Conservation (phyloP, 345 rosid genomes). For the Erysimum cheiranthoides region DNA sequence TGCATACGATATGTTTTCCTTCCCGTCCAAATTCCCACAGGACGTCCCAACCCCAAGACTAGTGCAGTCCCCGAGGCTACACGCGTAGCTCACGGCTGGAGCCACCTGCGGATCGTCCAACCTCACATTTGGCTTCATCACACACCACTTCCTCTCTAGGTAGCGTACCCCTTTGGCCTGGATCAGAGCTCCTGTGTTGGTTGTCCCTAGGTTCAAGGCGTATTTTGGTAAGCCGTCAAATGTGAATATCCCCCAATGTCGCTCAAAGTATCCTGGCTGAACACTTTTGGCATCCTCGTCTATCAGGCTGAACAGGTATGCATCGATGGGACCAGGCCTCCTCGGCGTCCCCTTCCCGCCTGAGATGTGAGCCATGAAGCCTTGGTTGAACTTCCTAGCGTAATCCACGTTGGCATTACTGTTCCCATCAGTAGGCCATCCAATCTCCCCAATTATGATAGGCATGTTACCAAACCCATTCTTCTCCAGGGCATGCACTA, state of each 20-base stretch:
- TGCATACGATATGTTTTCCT: slow-evolving; percentile 80
- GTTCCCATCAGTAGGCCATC: slow-evolving; percentile 98
- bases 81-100: slow-evolving; percentile 78
- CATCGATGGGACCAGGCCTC: slow-evolving; percentile 75
- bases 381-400: slow-evolving; percentile 90
- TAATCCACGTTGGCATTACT: slow-evolving; percentile 67
- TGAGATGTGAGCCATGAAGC: slow-evolving; percentile 69
- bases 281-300: slow-evolving; percentile 90
- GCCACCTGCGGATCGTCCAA: slow-evolving; percentile 73
- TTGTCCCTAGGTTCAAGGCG: slow-evolving; percentile 77
- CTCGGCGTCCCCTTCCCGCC: slow-evolving; percentile 88
- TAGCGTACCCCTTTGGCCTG: slow-evolving; percentile 62
- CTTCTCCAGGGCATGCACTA: slow-evolving; percentile 79
- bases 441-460: slow-evolving; percentile 82
- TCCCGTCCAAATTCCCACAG: slow-evolving; percentile 63
- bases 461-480: slow-evolving; percentile 82
- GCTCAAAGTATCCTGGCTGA: slow-evolving; percentile 87
- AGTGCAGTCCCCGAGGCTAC: slow-evolving; percentile 82
- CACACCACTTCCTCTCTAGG: slow-evolving; percentile 76
- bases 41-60: slow-evolving; percentile 89
- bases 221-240: slow-evolving; percentile 80
- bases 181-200: slow-evolving; percentile 66
- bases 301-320: slow-evolving; percentile 76
- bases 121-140: slow-evolving; percentile 65
- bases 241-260: slow-evolving; percentile 87